Percentiles rank a stretch among this genome's conserved stretches.
These are phyloP conservation scores for Fusarium sp. DNA, from an alignment of 2,329 filamentous ascomycete species.

Conservation along the genomic window DNA sequence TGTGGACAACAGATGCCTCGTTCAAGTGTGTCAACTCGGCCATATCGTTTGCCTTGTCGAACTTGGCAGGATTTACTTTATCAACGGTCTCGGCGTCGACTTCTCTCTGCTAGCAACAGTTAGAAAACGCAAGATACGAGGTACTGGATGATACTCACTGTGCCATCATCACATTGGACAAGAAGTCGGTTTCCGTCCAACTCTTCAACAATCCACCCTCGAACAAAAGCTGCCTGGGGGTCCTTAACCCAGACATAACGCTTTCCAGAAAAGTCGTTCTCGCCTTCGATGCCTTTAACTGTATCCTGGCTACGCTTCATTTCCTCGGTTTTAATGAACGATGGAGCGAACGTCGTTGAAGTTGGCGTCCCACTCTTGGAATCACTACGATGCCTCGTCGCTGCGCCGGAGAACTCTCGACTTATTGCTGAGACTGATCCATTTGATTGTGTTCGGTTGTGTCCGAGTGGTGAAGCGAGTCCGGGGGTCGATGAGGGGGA, in stretches of 20 bases:
- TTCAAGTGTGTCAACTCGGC: conserved; percentile 98
- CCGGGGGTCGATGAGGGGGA: conserved; percentile 63
- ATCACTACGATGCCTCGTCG: conserved; percentile 57
- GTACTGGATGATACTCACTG: conserved; percentile 63
- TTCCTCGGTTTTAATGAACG: conserved; percentile 93
- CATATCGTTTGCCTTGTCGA: conserved; percentile 99
- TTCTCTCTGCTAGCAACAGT: conserved; percentile 76
- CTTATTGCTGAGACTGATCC: conserved; percentile 56
- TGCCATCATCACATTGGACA: conserved; percentile 94
- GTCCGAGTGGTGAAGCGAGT: conserved; percentile 59
- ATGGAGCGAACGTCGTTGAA: conserved; percentile 90
- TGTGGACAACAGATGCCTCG: conserved; percentile 97
- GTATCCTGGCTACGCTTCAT: conserved; percentile 67
- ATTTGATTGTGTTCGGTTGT: conserved; percentile 77
- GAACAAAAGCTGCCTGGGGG: conserved; percentile 85
- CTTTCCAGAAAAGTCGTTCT: conserved; percentile 98
- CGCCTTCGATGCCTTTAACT: conserved; percentile 85
- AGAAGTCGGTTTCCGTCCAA: conserved; percentile 74
- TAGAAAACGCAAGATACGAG: conserved; percentile 14
- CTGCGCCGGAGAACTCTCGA: conserved; percentile 20
- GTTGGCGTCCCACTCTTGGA: conserved; percentile 73
- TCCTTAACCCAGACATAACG: conserved; percentile 98
- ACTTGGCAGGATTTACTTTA: conserved; percentile 99
- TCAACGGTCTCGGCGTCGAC: conserved; percentile 89
- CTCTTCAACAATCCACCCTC: conserved; percentile 92